These are phyloP conservation scores for Albatrellus sp. DNA, from an alignment of 1,284 basidiomycete genomes.

Conservation along the genomic window DNA sequence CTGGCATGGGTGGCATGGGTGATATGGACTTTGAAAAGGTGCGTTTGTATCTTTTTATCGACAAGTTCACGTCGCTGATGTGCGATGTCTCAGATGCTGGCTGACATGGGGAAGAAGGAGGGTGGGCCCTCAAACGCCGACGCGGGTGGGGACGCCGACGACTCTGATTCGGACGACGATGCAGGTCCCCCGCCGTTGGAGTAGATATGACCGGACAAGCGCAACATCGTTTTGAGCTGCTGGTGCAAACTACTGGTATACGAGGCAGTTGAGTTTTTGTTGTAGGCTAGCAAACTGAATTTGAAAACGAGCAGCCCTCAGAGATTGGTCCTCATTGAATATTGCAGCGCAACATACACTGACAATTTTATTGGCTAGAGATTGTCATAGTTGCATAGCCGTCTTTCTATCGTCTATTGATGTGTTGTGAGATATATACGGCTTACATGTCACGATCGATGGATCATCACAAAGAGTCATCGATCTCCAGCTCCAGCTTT, in stretches of 20 bases:
- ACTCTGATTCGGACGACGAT: conserved; percentile 46
- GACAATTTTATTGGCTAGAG: neutral
- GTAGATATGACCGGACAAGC: conserved; percentile 19
- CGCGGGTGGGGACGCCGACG: conserved; percentile 24
- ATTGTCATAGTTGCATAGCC: neutral
- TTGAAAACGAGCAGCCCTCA: neutral
- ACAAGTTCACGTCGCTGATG: conserved; percentile 3
- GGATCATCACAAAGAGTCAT: conserved; percentile 12
- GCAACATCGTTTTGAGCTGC: neutral
- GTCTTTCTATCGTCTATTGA: neutral
- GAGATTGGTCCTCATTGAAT: no score
- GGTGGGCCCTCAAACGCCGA: conserved; percentile 17
- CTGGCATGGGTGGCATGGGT: conserved; percentile 30
- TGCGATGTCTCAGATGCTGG: conserved; percentile 45
- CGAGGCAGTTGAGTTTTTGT: neutral
- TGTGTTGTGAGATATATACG: no score
- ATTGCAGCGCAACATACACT: no score
- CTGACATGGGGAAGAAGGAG: conserved; percentile 30
- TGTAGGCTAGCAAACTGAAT: neutral
- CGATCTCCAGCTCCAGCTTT: conserved; percentile 17
- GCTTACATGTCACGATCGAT: neutral
- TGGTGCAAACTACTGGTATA: neutral
- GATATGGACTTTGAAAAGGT: conserved; percentile 10
- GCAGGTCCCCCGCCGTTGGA: conserved; percentile 70
- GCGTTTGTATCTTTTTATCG: conserved; percentile 7